Conservation (phyloP, 116 monocot species). For the Zostera marina region DNA sequence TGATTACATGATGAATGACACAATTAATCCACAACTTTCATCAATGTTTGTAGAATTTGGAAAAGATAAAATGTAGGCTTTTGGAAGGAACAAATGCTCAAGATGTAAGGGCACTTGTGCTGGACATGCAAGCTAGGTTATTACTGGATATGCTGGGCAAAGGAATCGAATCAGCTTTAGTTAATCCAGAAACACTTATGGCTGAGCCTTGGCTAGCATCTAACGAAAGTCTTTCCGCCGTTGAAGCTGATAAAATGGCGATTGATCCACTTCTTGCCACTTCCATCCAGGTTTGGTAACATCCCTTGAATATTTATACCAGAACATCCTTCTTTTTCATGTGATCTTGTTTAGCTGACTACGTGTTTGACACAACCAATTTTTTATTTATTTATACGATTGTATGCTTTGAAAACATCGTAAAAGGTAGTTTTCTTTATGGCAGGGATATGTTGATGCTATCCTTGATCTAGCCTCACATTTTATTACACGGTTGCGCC, state of each 20-base stretch:
- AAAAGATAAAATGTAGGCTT: conserved; percentile 93
- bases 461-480: conserved; percentile 96
- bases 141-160: conserved; percentile 94
- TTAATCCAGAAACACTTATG: conserved; percentile 75
- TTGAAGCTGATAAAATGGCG: conserved; percentile 88
- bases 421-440: background rate
- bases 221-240: conserved; percentile 57
- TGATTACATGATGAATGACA: background rate
- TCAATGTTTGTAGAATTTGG: conserved; percentile 56
- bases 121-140: conserved; percentile 99
- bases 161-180: conserved; percentile 94
- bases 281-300: conserved; percentile 58
- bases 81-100: conserved; percentile 99
- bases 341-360: background rate
- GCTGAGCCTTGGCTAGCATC: conserved; percentile 95
- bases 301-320: background rate
- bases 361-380: too few species aligned
- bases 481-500: conserved; percentile 90
- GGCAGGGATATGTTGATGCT: conserved; percentile 96
- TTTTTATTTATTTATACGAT: background rate
- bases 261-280: conserved; percentile 71
- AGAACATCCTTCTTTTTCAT: background rate
- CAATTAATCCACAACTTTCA: background rate
- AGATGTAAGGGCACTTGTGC: conserved; percentile 95
- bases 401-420: background rate